Base-by-base conservation (phyloP, 495 filamentous ascomycete species). In the Chaetomidium leptoderma region DNA sequence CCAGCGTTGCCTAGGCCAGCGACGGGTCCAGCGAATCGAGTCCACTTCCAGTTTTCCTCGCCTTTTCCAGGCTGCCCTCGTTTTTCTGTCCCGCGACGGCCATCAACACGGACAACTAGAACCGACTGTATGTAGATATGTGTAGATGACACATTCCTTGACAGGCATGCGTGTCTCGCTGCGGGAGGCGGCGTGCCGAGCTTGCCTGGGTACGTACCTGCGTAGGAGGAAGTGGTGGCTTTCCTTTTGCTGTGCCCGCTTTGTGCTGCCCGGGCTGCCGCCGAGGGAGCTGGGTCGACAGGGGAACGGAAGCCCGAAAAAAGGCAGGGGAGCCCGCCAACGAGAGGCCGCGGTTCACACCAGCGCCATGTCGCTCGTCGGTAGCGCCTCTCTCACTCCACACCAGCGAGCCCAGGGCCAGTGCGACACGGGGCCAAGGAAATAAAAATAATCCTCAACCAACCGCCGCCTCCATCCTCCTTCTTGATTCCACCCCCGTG, bases 381-480 rank as follows among this genome's bases (percentile, higher is more conserved):
- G 60, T 62, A 69, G 67, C 63, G 60, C 57, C 60, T 57, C 29
- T 52, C 36, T 33, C 17, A 13, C 58, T 61, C 65, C 61, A 65
- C 65, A 64, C 61, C 55, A 58, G 46, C 30, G 44, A 51, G 55
- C 51, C 46, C 56, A 63, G 53, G 40, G 47, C 55, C 45, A 37
- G 60, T 54, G 50, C 48, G 45, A 43, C 46, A 58, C 64, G 55
- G 60, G 44, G 61, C 51, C 57, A 50, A 40, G 59, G 52, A 63
- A 65, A 67, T 65, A 65, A 65, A 70, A 70, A 70, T 70, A 69
- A 69, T 69, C 66, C 59, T 64, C 53, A 37, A 54, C 62, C 60
- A 70, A 62, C 66, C 59, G 53, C 55, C 57, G 40, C 40, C 55
- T 55, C n/a, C n/a, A n/a, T 51, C 46, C 51, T 49, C 33, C 47